Percentiles rank a stretch among this genome's conserved stretches.
Conservation (phyloP, 495 filamentous ascomycete genomes). For the Talaromyces adpressus region DNA sequence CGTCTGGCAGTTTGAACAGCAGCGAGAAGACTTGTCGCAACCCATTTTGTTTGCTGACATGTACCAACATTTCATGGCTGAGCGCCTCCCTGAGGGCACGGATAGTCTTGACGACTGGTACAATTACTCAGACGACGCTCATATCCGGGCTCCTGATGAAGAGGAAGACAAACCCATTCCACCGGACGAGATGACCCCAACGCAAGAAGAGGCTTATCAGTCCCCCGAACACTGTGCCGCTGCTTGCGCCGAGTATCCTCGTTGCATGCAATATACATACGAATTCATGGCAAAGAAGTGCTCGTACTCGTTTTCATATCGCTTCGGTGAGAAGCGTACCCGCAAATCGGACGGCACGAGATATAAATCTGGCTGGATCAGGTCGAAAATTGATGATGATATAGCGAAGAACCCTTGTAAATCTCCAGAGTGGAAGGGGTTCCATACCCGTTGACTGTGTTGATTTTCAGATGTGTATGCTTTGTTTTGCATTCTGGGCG, state of each 20-base stretch:
- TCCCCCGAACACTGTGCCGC: conserved; percentile 33
- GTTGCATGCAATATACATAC: conserved; percentile 18
- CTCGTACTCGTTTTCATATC: conserved; percentile 8
- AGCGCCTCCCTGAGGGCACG: conserved; percentile 21
- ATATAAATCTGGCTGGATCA: conserved; percentile 7
- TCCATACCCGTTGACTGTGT: background rate
- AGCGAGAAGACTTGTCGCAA: conserved; percentile 21
- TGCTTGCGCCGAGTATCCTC: conserved; percentile 30
- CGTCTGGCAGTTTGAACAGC: conserved; percentile 48
- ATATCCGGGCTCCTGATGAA: conserved; percentile 26
- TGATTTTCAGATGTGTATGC: background rate
- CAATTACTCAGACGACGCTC: conserved; percentile 35
- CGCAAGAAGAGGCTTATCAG: conserved; percentile 29
- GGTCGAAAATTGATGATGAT: conserved; percentile 6
- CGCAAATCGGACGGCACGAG: background rate
- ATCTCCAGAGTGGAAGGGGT: conserved; percentile 2
- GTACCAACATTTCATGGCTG: conserved; percentile 33
- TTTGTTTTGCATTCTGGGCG: background rate
- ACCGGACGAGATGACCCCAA: conserved; percentile 17
- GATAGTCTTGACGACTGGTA: conserved; percentile 37
- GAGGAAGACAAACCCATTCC: conserved; percentile 21
- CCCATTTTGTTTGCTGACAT: conserved; percentile 37
- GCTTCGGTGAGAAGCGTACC: background rate
- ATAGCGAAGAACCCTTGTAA: background rate
- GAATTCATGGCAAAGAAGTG: conserved; percentile 1